phyloP scores from a whole-genome alignment of 768 basidiomycete genomes.

The Auriscalpium microsporum region DNA sequence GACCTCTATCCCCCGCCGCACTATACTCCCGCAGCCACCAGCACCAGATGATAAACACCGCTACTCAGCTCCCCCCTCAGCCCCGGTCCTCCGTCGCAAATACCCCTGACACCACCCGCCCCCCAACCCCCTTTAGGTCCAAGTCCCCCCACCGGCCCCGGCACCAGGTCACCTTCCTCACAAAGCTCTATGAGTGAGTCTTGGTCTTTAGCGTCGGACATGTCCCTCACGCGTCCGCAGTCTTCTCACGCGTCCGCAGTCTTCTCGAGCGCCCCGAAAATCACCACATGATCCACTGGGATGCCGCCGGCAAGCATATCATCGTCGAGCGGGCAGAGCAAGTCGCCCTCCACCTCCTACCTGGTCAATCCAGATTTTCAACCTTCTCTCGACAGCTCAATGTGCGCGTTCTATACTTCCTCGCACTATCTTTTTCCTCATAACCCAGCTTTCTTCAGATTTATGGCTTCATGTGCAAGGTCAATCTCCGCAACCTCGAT shows the following conservation, averaged over 20 bases:
- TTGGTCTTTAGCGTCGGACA: slow-evolving; percentile 1
- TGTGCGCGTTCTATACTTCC: slow-evolving; percentile 32
- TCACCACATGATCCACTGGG: slow-evolving; percentile 96
- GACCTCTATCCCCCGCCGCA: slow-evolving; percentile 16
- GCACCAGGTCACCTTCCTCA: slow-evolving; percentile 61
- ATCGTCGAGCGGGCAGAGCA: slow-evolving; percentile 92
- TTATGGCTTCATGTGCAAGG: slow-evolving; percentile 98
- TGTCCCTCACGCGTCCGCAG: slow-evolving; percentile 28
- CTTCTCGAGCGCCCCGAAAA: slow-evolving; percentile 88
- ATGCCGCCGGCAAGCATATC: slow-evolving; percentile 87
- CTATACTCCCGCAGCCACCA: slow-evolving; percentile 7
- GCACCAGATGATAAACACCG: slow-evolving; percentile 5
- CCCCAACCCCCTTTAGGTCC: slow-evolving; percentile 11
- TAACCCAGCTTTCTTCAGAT: slow-evolving; percentile 45
- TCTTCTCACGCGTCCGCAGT: slow-evolving; percentile 48
- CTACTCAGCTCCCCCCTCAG: slow-evolving; percentile 5
- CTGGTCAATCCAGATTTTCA: slow-evolving; percentile 91
- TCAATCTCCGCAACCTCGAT: slow-evolving; percentile 91
- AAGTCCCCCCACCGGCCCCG: slow-evolving; percentile 15
- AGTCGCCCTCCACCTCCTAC: slow-evolving; percentile 87
- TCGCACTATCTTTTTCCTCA: slow-evolving; percentile 2
- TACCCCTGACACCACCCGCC: slow-evolving; percentile 11
- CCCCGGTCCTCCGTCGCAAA: slow-evolving; percentile 5
- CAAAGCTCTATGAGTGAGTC: slow-evolving; percentile 90
- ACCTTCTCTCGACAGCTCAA: slow-evolving; percentile 97